Percentiles rank a stretch among this genome's conserved stretches.
Evolutionary conservation across 2,329 filamentous ascomycete genomes (phyloP).

Genomic region (Penicillium sp.): DNA sequence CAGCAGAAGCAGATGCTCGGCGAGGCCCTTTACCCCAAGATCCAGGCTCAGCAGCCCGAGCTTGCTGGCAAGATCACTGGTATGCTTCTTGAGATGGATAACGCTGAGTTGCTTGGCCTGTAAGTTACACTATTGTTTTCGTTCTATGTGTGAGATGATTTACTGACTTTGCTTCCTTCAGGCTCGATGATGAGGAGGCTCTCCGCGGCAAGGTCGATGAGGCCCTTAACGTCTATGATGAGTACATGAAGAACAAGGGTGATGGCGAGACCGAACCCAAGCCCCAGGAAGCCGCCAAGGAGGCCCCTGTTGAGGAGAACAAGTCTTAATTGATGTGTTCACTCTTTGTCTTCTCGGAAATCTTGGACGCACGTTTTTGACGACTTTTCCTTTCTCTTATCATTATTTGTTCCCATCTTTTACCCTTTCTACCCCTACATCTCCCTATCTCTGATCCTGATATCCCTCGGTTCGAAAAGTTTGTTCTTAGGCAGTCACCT

Average conservation of each 20-base stretch:
- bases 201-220: conserved; percentile 96
- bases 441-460: conserved; percentile 37
- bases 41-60: conserved; percentile 88
- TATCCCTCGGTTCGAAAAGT: conserved; percentile 47
- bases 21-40: conserved; percentile 98
- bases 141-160: neutral
- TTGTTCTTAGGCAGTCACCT: conserved; percentile 38
- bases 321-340: conserved; percentile 39
- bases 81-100: conserved; percentile 99
- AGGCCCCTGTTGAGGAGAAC: conserved; percentile 43
- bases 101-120: conserved; percentile 88
- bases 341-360: conserved; percentile 28
- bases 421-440: conserved; percentile 23
- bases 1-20: conserved; percentile 99
- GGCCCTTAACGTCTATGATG: conserved; percentile 94
- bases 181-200: conserved; percentile 83
- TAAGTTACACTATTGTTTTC: conserved; percentile 57
- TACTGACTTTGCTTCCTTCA: conserved; percentile 41
- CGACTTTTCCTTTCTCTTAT: conserved; percentile 35
- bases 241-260: conserved; percentile 89
- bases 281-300: conserved; percentile 46
- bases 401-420: conserved; percentile 24
- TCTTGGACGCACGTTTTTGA: conserved; percentile 38
- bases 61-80: conserved; percentile 98
- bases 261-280: conserved; percentile 49